phyloP scores from a whole-genome alignment of 768 basidiomycete genomes.

The Mycena latifolia region DNA sequence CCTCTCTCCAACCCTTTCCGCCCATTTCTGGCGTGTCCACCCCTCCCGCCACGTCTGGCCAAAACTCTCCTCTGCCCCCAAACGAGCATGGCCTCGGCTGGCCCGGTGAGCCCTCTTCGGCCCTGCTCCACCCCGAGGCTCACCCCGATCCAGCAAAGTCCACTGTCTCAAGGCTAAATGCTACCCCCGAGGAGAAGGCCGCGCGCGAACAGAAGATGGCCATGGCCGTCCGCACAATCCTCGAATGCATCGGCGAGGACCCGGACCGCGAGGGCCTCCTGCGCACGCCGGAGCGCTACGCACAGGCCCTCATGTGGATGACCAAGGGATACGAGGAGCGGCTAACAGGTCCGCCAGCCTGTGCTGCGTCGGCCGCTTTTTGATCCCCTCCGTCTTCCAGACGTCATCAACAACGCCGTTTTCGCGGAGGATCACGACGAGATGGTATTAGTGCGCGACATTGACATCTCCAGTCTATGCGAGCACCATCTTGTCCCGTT shows the following conservation, averaged over 20 bases:
- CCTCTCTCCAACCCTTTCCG: conserved; percentile 59
- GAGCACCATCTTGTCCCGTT: conserved; percentile 99
- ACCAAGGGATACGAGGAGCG: conserved; percentile 98
- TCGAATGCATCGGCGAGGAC: conserved; percentile 99
- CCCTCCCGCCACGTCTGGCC: conserved; percentile 59
- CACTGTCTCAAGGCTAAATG: conserved; percentile 86
- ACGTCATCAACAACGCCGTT: conserved; percentile 98
- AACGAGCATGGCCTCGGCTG: conserved; percentile 84
- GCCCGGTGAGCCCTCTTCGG: conserved; percentile 73
- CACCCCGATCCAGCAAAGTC: conserved; percentile 78
- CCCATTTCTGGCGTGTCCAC: conserved; percentile 75
- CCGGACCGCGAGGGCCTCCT: conserved; percentile 94
- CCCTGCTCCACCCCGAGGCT: conserved; percentile 2
- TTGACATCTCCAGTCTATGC: conserved; percentile 96
- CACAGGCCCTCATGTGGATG: conserved; percentile 99
- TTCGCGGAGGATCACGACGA: conserved; percentile 99
- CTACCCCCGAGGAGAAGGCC: conserved; percentile 78
- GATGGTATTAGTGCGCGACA: conserved; percentile 98
- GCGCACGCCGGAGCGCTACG: conserved; percentile 95
- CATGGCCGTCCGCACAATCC: conserved; percentile 87
- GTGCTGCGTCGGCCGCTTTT: conserved; percentile 25
- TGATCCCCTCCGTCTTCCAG: conserved; percentile 53
- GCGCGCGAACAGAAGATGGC: conserved; percentile 84
- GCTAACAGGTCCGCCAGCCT: conserved; percentile 71
- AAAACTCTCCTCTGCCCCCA: conserved; percentile 50